A percentile compares a stretch with the other conserved stretches of the same genome.
These are phyloP conservation scores for Mallotus nudiflorus DNA, from an alignment of 345 rosid genomes.

Conservation along the genomic window DNA sequence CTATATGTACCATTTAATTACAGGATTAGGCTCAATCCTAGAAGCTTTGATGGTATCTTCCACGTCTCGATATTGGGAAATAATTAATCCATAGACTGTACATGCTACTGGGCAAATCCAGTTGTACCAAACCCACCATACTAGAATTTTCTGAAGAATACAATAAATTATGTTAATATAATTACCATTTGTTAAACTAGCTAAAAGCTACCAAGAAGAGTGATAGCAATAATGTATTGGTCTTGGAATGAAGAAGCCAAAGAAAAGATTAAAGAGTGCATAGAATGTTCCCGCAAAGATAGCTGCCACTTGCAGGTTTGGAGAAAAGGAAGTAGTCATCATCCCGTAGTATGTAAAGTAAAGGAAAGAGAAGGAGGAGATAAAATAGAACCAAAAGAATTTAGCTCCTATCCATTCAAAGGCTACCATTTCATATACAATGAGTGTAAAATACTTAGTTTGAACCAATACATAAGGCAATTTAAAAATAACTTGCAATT, in stretches of 20 bases:
- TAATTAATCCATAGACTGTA: conserved; percentile 54
- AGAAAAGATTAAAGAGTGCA: conserved; percentile 73
- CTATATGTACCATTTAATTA: conserved; percentile 45
- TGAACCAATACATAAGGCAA: conserved; percentile 71
- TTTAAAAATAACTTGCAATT: conserved; percentile 64
- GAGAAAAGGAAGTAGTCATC: conserved; percentile 90
- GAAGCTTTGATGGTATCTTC: conserved; percentile 39
- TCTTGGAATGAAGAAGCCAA: conserved; percentile 86
- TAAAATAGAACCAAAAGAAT: conserved; percentile 80
- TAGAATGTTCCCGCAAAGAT: conserved; percentile 75
- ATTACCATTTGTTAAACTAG: no score
- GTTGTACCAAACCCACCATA: conserved; percentile 95
- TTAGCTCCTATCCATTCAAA: conserved; percentile 77
- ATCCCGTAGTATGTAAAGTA: conserved; percentile 95
- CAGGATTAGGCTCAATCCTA: conserved; percentile 33
- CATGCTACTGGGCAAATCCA: conserved; percentile 92
- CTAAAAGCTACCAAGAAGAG: background rate
- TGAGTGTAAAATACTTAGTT: conserved; percentile 55
- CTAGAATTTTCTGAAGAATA: conserved; percentile 59
- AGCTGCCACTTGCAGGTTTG: conserved; percentile 81
- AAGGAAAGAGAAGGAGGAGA: conserved; percentile 81
- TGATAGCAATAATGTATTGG: conserved; percentile 39
- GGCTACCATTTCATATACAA: conserved; percentile 73
- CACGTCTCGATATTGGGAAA: conserved; percentile 73
- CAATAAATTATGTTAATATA: background rate